Base-by-base conservation (phyloP, 352 stramenopile species). In the Globisporangium middletonii region DNA sequence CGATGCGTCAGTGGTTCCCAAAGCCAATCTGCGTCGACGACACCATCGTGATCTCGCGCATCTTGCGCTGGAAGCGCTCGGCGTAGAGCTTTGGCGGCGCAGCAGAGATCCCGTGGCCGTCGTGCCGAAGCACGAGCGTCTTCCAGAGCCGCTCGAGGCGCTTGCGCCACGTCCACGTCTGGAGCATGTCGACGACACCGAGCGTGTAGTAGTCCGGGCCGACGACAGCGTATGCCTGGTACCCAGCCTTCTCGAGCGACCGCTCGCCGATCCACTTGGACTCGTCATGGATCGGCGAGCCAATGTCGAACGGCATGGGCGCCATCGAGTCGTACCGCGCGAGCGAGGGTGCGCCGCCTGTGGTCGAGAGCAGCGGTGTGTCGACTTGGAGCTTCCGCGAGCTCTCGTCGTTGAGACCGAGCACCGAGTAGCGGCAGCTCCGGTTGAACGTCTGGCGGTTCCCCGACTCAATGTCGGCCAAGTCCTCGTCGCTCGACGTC, bases 161-260 rank as follows among this genome's bases (percentile, higher is more conserved):
- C 62, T 96, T 96, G 12, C 68, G 43, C 69, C 74, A 89, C 38
- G 86, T 96, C 85, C 84, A 96, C 27, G 82, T 91, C 63, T 96
- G 88, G 28, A 96, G 67, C 63, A 96, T 95, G 60, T 96, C 88
- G n/a, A 96, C 85, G 27, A 96, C 67, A 38, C 88, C 88, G 38
- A 96, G 65, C 30, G 88, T 95, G 60, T 96, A 96, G 51, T 87
- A 90, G 55, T 94, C 83, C 0, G 88, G 86, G 0, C 84, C 86
- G 49, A 94, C 70, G 0, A 96, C 83, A 37, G 83, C 79, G 35
- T 63, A 85, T 18, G 81, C 83, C 45, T 88, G 77, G 48, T 89
- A 91, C 0, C 82, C 84, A 8, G 57, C 63, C 48, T 89, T 94
- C 33, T 84, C 80, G 9, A 84, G 48, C 8, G 73, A 75, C 42